phyloP scores from a whole-genome alignment of 139 green algal species.

The Coccomyxa sp. region DNA sequence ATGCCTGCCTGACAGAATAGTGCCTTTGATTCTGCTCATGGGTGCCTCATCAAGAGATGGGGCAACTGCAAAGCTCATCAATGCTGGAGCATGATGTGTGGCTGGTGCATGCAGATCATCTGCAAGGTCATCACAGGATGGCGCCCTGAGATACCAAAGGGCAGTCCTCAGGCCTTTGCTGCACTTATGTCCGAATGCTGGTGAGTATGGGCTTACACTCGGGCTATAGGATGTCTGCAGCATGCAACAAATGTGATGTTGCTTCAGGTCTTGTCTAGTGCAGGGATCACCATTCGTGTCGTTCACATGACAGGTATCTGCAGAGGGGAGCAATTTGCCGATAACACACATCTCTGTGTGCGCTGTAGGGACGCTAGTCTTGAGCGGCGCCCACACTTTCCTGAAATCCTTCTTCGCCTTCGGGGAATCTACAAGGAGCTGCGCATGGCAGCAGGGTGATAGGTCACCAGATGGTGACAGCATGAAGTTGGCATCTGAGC shows the following conservation, averaged over 20 bases:
- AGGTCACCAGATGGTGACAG: no score
- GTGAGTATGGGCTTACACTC: background rate
- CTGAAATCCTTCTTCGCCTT: background rate
- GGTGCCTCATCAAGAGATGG: background rate
- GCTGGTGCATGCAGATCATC: background rate
- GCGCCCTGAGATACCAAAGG: background rate
- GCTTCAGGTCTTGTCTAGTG: background rate
- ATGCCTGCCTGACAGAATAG: no score
- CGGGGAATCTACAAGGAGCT: background rate
- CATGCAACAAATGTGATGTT: background rate
- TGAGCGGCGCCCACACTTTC: background rate
- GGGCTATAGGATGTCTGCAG: background rate
- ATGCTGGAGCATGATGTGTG: background rate
- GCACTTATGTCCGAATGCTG: background rate
- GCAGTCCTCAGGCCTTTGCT: background rate
- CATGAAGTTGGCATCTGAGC: no score
- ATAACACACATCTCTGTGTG: no score
- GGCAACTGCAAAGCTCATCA: background rate
- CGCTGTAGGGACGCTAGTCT: background rate
- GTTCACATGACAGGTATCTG: no score
- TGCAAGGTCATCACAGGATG: background rate
- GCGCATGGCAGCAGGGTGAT: background rate
- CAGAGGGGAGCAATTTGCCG: no score
- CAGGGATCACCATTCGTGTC: background rate
- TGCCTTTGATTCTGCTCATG: no score